These are phyloP conservation scores for Triticum dicoccoides DNA, from an alignment of 176 grass and related monocot genomes.

Conservation along the genomic window DNA sequence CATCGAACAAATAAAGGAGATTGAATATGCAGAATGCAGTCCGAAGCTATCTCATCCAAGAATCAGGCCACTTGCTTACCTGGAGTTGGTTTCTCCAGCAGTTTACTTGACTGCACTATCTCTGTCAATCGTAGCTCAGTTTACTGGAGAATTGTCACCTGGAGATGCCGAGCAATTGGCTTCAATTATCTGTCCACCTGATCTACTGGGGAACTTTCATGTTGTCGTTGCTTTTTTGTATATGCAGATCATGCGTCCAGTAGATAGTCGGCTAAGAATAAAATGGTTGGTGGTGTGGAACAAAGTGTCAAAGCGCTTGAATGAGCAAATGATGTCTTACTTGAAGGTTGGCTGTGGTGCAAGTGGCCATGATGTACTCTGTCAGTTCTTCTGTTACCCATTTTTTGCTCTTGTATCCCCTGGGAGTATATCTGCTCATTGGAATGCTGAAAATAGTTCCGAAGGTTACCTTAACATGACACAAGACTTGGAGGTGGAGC, in stretches of 20 bases:
- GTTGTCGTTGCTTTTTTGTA: constrained; percentile 43
- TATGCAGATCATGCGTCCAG: constrained; percentile 12
- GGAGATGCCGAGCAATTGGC: constrained; percentile 26
- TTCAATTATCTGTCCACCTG: constrained; percentile 11
- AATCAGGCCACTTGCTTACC: constrained; percentile 32
- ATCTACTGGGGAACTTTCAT: constrained; percentile 19
- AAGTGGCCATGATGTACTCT: constrained; percentile 17
- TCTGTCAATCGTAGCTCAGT: constrained; percentile 42
- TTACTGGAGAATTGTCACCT: constrained; percentile 26
- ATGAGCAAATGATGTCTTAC: not conserved
- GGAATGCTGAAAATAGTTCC: constrained; percentile 10
- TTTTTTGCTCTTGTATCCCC: constrained; percentile 27
- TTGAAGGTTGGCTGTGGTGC: not conserved
- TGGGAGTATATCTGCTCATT: not conserved
- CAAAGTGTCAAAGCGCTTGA: constrained; percentile 31
- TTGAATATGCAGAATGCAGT: constrained; percentile 24
- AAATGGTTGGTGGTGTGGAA: constrained; percentile 54
- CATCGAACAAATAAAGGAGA: constrained; percentile 42
- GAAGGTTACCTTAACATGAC: not conserved
- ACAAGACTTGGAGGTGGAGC: constrained; percentile 22
- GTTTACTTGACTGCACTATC: constrained; percentile 39
- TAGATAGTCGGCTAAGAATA: not conserved
- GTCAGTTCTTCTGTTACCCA: constrained; percentile 58
- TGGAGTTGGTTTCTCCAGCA: constrained; percentile 53
- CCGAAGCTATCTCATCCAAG: constrained; percentile 16